Evolutionary conservation across 306 rosid genomes (phyloP), one percentile per base, ranked within the genome.

Genomic region (Sophora flavescens): DNA sequence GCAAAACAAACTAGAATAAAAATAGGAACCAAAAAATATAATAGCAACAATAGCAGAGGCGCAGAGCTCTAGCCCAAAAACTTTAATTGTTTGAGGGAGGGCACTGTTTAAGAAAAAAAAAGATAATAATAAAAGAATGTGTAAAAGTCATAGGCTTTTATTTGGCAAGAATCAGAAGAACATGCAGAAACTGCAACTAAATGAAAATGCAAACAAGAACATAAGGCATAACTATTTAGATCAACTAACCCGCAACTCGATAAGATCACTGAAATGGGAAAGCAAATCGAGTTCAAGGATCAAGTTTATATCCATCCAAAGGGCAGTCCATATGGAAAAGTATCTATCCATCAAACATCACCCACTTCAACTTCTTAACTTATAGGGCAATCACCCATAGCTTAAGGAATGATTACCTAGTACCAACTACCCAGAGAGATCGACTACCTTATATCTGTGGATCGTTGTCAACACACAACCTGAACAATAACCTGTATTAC

Each of bases 191-290:
- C 53, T 36, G 9, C 68, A 3, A 14, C 48, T 57, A 67, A 36
- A 70, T n/a, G 62, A 61, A 70, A 38, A 22, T 18, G 71, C 50
- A 38, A 70, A 47, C 39, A 26, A 50, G 67, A 78, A 39, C 36
- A 52, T 17, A 63, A 33, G 41, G 60, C 61, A 63, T 63, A 28
- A 17, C 12, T 41, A 63, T 30, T 62, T 47, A 48, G 65, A 70
- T 62, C 13, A 26, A 70, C 17, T 15, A 50, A 28, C 12, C 16
- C 59, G 64, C n/a, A 39, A 70, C 72, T 42, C 35, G 30, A 77
- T 11, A 14, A 47, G 36, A 69, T 69, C 30, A 36, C 36, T 22
- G 32, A 38, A 41, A 11, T 12, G 32, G 64, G 52, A 47, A 59
- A n/a, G 36, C 70, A 14, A 35, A 47, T 13, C 18, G 11, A 12